Evolutionary conservation across 495 filamentous ascomycete species (phyloP).

Genomic region (Neurospora discreta): DNA sequence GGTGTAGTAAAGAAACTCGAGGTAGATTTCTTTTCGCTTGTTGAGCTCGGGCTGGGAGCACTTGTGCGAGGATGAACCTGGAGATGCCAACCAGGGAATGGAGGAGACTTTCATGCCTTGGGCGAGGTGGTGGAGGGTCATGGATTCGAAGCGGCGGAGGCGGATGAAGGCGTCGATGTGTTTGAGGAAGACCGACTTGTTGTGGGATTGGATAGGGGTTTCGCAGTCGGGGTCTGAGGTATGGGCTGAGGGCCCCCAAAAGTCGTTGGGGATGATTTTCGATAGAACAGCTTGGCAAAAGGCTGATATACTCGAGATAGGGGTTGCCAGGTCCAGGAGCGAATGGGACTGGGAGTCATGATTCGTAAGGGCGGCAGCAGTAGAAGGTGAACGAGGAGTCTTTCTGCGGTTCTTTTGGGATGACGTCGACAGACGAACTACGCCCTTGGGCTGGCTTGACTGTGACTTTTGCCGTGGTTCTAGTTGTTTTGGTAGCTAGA

Average conservation of each 20-base stretch:
- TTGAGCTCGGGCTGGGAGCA: constrained; percentile 57
- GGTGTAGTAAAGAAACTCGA: constrained; percentile 82
- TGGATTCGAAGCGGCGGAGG: constrained; percentile 67
- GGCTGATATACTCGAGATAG: constrained; percentile 62
- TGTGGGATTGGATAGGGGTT: constrained; percentile 35
- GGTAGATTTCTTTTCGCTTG: constrained; percentile 70
- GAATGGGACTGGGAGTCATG: constrained; percentile 9
- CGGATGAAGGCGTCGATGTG: constrained; percentile 67
- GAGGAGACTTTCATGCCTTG: constrained; percentile 57
- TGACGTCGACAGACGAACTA: background rate
- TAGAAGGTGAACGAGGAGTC: background rate
- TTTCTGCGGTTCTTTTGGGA: constrained; percentile 1
- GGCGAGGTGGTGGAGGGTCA: constrained; percentile 67
- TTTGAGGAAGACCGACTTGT: constrained; percentile 47
- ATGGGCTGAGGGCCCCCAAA: constrained; percentile 47
- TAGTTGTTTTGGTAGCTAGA: constrained; percentile 1
- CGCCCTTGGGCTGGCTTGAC: background rate
- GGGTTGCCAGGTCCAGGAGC: constrained; percentile 62
- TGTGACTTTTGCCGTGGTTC: background rate
- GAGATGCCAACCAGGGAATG: constrained; percentile 63
- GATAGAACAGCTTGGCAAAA: constrained; percentile 72
- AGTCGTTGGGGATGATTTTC: constrained; percentile 62
- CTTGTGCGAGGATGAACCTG: constrained; percentile 32
- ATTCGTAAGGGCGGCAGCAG: background rate
- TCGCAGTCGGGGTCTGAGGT: background rate